Conservation (phyloP, 768 basidiomycete genomes). For the Zangia roseola region DNA sequence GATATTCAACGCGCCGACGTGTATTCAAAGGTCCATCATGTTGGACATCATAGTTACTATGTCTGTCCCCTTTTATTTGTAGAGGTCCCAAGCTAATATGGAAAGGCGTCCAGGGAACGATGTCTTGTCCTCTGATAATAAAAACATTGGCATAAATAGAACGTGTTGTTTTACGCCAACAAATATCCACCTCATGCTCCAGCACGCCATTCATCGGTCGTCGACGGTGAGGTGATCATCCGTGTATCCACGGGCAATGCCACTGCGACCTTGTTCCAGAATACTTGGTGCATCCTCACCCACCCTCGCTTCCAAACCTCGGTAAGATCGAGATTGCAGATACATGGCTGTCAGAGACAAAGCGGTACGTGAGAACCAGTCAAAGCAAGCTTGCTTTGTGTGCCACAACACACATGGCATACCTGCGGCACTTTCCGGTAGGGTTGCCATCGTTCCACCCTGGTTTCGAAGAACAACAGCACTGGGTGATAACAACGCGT, state of each 20-base stretch:
- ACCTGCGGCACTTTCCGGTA: constrained; percentile 72
- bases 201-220: not conserved
- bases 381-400: constrained; percentile 3
- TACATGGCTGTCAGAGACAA: constrained; percentile 52
- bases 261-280: constrained; percentile 86
- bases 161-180: not conserved
- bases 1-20: too few species aligned
- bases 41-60: too few species aligned
- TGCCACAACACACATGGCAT: constrained; percentile 37
- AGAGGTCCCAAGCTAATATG: too few species aligned
- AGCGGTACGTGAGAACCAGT: constrained; percentile 5
- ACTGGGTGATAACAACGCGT: constrained; percentile 27
- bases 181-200: too few species aligned
- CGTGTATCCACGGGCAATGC: constrained; percentile 85
- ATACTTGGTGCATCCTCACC: constrained; percentile 79
- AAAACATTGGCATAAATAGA: not conserved
- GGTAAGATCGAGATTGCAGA: constrained; percentile 71
- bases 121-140: not conserved
- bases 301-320: constrained; percentile 74
- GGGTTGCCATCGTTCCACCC: constrained; percentile 52
- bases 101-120: not conserved
- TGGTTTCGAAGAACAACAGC: constrained; percentile 64
- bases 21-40: too few species aligned
- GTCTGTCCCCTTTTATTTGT: too few species aligned
- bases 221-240: constrained; percentile 38